Evolutionary conservation across 148 eudicot genomes (phyloP).

Genomic region (Amaranthus hypochondriacus): DNA sequence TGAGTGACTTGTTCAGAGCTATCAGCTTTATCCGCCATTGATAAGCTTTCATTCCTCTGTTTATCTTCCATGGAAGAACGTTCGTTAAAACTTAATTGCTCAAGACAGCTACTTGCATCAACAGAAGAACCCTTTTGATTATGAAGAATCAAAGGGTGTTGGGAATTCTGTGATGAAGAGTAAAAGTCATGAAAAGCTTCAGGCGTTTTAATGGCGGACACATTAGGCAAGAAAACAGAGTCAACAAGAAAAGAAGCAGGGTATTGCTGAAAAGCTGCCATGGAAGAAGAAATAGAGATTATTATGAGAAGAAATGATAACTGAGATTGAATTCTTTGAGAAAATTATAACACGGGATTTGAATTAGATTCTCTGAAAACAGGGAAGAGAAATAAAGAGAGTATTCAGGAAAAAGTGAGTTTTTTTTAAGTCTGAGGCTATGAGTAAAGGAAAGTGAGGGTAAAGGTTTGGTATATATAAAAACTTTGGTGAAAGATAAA

Average conservation of each 20-base stretch:
- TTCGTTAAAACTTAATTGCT: constrained; percentile 12
- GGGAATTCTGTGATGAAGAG: neutral
- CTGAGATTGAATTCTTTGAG: neutral
- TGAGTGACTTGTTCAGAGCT: constrained; percentile 29
- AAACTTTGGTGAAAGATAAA: neutral
- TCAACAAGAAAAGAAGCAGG: constrained; percentile 27
- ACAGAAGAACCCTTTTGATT: constrained; percentile 14
- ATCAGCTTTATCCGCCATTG: constrained; percentile 31
- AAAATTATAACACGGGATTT: constrained; percentile 4
- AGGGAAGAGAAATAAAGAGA: constrained; percentile 4
- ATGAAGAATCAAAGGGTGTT: constrained; percentile 1
- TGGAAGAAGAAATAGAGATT: neutral
- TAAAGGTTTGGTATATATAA: constrained; percentile 24
- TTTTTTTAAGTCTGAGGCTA: constrained; percentile 5
- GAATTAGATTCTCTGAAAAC: constrained; percentile 11
- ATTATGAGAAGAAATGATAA: neutral
- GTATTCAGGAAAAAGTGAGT: neutral
- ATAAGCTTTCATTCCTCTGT: constrained; percentile 36
- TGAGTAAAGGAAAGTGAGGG: neutral
- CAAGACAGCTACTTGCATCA: constrained; percentile 23
- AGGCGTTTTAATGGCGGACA: constrained; percentile 12
- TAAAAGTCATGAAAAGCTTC: constrained; percentile 11
- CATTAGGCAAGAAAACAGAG: constrained; percentile 19
- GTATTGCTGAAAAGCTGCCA: constrained; percentile 42
- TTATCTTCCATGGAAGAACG: constrained; percentile 23